phyloP scores from a whole-genome alignment of 257 asterid genomes.

The Buddleja alternifolia region DNA sequence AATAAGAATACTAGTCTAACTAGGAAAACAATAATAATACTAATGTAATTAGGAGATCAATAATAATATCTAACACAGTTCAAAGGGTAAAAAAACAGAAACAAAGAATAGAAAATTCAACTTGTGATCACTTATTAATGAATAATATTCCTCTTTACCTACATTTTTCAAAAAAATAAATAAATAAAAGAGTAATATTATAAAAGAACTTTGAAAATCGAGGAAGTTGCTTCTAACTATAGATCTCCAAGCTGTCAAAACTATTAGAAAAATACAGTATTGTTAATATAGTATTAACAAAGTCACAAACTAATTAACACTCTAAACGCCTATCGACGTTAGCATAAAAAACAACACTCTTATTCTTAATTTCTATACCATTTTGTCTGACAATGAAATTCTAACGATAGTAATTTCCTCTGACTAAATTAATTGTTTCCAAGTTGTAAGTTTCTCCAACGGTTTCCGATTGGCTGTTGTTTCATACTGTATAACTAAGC shows the following conservation, averaged over 20 bases:
- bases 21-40: too few species aligned
- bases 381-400: conserved; percentile 21
- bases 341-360: conserved; percentile 15
- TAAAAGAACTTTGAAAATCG: conserved; percentile 1
- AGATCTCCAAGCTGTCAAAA: conserved; percentile 26
- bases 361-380: neutral
- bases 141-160: neutral
- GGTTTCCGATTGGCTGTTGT: neutral
- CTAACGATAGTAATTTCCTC: conserved; percentile 24
- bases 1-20: too few species aligned
- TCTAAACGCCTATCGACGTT: conserved; percentile 6
- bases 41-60: too few species aligned
- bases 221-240: conserved; percentile 13
- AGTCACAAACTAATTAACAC: neutral
- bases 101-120: neutral
- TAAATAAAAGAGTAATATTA: neutral
- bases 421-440: neutral
- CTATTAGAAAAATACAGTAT: neutral
- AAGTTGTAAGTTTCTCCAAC: conserved; percentile 10
- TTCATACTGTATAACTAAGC: neutral
- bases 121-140: neutral
- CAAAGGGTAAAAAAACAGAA: neutral
- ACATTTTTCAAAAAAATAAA: neutral
- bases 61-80: too few species aligned
- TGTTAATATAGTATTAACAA: neutral